Percentiles rank a stretch among this genome's conserved stretches.
These are phyloP conservation scores for Pulveroboletus sp. DNA, from an alignment of 768 basidiomycete genomes.

Conservation along the genomic window DNA sequence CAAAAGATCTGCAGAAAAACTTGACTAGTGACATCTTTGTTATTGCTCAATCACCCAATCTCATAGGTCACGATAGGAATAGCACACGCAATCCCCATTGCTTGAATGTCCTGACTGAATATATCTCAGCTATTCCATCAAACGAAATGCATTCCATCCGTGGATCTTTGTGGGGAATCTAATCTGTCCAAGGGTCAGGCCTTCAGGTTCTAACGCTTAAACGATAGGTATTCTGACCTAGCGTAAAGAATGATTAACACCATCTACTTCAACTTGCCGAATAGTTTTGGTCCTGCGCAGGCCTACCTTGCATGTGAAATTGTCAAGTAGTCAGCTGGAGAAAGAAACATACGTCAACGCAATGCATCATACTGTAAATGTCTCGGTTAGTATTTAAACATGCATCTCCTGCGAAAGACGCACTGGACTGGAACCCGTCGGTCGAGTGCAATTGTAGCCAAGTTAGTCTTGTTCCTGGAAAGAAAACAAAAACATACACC, in stretches of 20 bases:
- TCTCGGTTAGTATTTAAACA: slow-evolving; percentile 4
- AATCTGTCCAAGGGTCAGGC: slow-evolving; percentile 9
- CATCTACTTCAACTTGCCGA: slow-evolving; percentile 58
- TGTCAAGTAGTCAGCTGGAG: background rate
- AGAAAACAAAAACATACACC: slow-evolving; percentile 23
- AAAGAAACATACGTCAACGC: slow-evolving; percentile 66
- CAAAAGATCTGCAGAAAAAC: no score
- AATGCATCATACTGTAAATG: slow-evolving; percentile 80
- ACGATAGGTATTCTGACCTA: slow-evolving; percentile 15
- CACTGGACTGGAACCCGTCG: slow-evolving; percentile 59
- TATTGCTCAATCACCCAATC: background rate
- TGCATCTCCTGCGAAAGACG: slow-evolving; percentile 28
- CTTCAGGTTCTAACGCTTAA: background rate
- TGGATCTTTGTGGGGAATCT: slow-evolving; percentile 7
- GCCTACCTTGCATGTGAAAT: slow-evolving; percentile 27
- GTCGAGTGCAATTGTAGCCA: background rate
- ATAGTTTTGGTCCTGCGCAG: slow-evolving; percentile 76
- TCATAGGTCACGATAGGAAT: background rate
- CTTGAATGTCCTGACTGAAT: background rate
- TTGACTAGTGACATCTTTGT: background rate
- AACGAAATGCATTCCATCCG: slow-evolving; percentile 13
- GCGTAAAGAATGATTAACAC: background rate
- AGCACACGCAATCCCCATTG: background rate
- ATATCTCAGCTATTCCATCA: background rate
- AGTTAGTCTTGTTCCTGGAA: slow-evolving; percentile 8